Evolutionary conservation across 805 yeast species (phyloP).

Genomic region (Komagataella ulmi): DNA sequence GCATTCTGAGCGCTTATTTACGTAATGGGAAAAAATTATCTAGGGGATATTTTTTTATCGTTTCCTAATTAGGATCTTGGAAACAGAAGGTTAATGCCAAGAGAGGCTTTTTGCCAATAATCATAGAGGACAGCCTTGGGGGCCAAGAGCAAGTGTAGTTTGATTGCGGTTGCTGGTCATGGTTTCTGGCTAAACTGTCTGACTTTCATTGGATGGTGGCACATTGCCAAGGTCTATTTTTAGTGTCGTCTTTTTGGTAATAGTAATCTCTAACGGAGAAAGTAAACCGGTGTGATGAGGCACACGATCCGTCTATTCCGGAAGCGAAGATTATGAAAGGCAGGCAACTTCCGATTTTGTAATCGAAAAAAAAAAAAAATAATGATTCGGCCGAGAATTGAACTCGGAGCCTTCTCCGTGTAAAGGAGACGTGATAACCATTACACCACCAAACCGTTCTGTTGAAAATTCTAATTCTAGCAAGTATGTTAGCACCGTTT

Average conservation of each 20-base stretch:
- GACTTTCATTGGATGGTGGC: neutral
- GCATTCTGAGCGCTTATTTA: neutral
- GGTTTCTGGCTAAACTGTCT: neutral
- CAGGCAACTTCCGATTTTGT: too few relatives aligned
- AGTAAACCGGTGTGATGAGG: too few relatives aligned
- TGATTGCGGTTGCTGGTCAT: neutral
- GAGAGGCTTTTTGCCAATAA: neutral
- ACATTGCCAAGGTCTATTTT: neutral
- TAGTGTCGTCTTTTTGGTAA: neutral
- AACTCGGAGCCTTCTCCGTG: conserved; percentile 5
- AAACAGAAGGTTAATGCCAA: neutral
- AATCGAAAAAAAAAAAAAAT: neutral
- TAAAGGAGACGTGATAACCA: conserved; percentile 5
- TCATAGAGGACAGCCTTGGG: neutral
- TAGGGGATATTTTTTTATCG: neutral
- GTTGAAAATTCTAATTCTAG: neutral
- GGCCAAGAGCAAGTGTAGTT: neutral
- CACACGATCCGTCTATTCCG: neutral
- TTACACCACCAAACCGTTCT: conserved; percentile 3
- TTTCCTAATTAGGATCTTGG: neutral
- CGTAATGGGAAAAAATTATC: neutral
- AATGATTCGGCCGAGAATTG: conserved; percentile 3
- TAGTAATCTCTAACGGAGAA: too few relatives aligned
- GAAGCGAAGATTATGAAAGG: neutral
- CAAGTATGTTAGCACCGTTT: too few relatives aligned